Evolutionary conservation across 148 eudicot genomes (phyloP), one percentile per base, ranked within the genome.

Genomic region (Spergularia marina): DNA sequence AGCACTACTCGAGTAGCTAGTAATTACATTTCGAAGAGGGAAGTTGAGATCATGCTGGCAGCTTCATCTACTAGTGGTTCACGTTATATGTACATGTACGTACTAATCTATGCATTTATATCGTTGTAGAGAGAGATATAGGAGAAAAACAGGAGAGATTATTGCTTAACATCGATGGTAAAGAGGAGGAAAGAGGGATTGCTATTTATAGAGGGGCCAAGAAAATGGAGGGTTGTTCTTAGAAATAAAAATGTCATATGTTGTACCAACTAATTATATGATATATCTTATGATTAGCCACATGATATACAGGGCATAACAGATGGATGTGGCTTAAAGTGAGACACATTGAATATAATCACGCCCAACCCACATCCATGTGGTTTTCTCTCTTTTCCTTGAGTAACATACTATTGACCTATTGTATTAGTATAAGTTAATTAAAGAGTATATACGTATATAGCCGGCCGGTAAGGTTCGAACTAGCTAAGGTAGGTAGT

Each of bases 31-130:
- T 44, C 51, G 34, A 21, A 21, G n/a, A 34, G 70, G 77, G 74
- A 82, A 87, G 84, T 77, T 86, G 78, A 91, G 97, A 91, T 89
- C 97, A 89, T 83, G 97, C 93, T 91, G 97, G 97, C 97, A 91
- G 97, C 93, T 91, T 91, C 93, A 91, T 84, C 97, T 81, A 80
- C 61, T 82, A 73, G 20, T 82, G 87, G 86, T 81, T 78, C 80
- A 80, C 83, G 71, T 75, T 39, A 34, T 16, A 68, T 47, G 25
- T 51, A 75, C 60, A 41, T 12, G 36, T 30, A 30, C 36, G 1
- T 30, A 30, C 36, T 0, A 30, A 30, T 2, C 1, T 30, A 30
- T 30, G 25, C 25, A 4, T 11, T n/a, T 6, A 2, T 55, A 57
- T 10, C 44, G 41, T 23, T 25, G 41, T 16, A 52, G 17, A 36